Evolutionary conservation across 108 stramenopile genomes (phyloP).

Genomic region (Aureococcus anophagefferens): DNA sequence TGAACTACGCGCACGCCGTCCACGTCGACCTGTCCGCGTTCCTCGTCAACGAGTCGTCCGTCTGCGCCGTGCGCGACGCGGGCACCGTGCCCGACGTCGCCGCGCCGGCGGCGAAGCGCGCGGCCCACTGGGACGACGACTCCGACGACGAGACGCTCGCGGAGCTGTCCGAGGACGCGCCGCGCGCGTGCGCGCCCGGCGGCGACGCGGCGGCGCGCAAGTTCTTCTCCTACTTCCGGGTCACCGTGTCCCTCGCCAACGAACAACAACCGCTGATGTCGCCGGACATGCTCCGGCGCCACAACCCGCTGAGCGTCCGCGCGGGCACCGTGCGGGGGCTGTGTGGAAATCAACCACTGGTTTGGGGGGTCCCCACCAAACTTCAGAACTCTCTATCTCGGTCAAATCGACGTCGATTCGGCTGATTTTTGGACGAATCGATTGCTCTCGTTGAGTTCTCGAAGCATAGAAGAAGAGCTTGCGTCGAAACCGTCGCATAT

Average conservation of each 20-base stretch:
- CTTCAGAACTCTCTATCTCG: too few species aligned
- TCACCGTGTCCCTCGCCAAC: background rate
- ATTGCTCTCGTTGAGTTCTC: too few species aligned
- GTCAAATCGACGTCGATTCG: too few species aligned
- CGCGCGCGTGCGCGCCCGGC: background rate
- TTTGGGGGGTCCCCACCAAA: too few species aligned
- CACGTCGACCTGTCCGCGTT: background rate
- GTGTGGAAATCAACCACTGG: too few species aligned
- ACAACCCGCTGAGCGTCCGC: conserved; percentile 6
- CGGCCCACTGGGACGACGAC: background rate
- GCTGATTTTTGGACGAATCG: too few species aligned
- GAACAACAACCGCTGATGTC: background rate
- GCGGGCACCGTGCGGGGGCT: background rate
- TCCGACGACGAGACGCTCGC: background rate
- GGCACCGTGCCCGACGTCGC: too few species aligned
- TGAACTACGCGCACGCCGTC: background rate
- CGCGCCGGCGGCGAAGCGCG: background rate
- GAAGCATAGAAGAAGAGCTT: too few species aligned
- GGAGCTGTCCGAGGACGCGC: background rate
- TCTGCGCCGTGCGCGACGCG: background rate
- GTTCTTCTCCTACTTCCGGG: background rate
- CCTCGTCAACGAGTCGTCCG: background rate
- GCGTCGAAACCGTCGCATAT: too few species aligned
- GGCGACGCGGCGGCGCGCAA: background rate
- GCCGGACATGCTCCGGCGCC: background rate